Conservation (phyloP, 2,329 filamentous ascomycete genomes). For the Cladosporium sp. region DNA sequence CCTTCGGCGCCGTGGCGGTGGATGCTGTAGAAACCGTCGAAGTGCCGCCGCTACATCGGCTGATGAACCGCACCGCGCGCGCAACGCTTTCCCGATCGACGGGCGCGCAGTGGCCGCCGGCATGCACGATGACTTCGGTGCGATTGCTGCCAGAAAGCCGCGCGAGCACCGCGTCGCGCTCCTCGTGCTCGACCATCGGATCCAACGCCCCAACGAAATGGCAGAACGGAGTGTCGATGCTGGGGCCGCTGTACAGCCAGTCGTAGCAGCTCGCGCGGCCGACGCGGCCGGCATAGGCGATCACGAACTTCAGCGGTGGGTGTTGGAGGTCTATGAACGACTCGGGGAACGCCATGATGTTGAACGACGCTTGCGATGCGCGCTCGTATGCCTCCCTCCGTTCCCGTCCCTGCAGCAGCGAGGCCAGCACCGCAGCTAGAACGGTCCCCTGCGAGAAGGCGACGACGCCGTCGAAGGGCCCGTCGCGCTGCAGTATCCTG, state of each 20-base stretch:
- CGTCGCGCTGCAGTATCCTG: conserved; percentile 53
- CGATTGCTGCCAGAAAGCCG: conserved; percentile 60
- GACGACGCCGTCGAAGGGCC: conserved; percentile 68
- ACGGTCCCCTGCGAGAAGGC: conserved; percentile 80
- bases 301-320: conserved; percentile 60
- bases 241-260: conserved; percentile 65
- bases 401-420: conserved; percentile 56
- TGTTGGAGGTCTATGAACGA: conserved; percentile 43
- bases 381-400: conserved; percentile 44
- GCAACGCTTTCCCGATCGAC: not conserved
- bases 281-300: conserved; percentile 74
- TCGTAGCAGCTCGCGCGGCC: conserved; percentile 51
- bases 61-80: not conserved
- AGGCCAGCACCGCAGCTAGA: conserved; percentile 64
- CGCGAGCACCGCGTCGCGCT: conserved; percentile 30
- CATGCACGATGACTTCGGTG: conserved; percentile 65
- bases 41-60: not conserved
- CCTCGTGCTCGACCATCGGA: conserved; percentile 74
- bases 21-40: too few species aligned
- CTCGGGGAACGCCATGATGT: conserved; percentile 48
- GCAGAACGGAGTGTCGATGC: conserved; percentile 68
- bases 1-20: too few species aligned
- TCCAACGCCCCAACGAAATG: conserved; percentile 81
- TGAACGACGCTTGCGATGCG: conserved; percentile 21
- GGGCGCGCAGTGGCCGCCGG: conserved; percentile 65